Evolutionary conservation across 2,329 filamentous ascomycete genomes (phyloP).

Genomic region (Trichoderma sp.): DNA sequence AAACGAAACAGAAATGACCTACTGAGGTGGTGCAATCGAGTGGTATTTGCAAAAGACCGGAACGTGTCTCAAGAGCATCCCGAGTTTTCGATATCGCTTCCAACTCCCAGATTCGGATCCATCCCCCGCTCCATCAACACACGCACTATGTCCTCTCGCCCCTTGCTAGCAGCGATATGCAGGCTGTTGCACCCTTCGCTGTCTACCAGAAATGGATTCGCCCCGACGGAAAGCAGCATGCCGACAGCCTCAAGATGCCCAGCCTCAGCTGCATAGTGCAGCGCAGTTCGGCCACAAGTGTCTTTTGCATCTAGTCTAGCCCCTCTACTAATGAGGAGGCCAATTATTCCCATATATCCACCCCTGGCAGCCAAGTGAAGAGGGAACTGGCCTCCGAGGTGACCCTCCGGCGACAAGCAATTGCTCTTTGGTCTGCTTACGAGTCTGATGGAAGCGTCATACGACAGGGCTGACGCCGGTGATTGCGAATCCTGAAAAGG

Average conservation of each 20-base stretch:
- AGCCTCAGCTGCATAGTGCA: slow-evolving; percentile 12
- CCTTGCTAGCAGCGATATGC: slow-evolving; percentile 8
- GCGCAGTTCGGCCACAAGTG: slow-evolving; percentile 6
- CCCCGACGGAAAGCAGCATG: slow-evolving; percentile 4
- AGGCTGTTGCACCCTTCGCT: slow-evolving; percentile 5
- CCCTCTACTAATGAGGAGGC: slow-evolving; percentile 4
- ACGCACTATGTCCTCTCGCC: slow-evolving; percentile 11
- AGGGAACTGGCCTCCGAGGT: slow-evolving; percentile 5
- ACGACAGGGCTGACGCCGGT: neutral
- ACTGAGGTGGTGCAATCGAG: neutral
- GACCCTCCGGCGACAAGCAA: neutral
- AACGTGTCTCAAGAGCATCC: neutral
- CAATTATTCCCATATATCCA: slow-evolving; percentile 6
- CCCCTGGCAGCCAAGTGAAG: slow-evolving; percentile 13
- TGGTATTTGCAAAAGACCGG: neutral
- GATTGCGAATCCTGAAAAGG: slow-evolving; percentile 12
- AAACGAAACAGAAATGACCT: neutral
- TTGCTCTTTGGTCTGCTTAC: neutral
- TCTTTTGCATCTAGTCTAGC: slow-evolving; percentile 13
- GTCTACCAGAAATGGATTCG: slow-evolving; percentile 10
- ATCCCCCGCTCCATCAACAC: slow-evolving; percentile 12
- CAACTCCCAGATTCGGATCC: slow-evolving; percentile 13
- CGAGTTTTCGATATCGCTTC: neutral
- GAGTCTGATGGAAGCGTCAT: neutral
- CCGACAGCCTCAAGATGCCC: slow-evolving; percentile 11